Percentiles rank a stretch among this genome's conserved stretches.
Conservation (phyloP, 257 asterid species). For the Nicotiana noctiflora region DNA sequence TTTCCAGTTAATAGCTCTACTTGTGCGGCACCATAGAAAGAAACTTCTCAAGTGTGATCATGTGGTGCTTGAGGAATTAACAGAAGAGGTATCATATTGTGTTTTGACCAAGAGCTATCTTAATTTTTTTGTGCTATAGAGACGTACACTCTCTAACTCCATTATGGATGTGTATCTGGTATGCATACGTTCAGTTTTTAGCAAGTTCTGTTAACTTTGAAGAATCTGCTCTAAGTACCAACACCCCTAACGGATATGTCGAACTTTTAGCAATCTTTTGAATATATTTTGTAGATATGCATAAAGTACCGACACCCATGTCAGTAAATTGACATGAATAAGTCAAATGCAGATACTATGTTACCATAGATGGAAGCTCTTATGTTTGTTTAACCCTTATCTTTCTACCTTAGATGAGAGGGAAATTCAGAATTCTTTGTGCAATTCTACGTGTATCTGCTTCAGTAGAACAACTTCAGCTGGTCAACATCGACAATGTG, state of each 20-base stretch:
- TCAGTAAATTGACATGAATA: not conserved
- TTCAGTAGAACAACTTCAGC: constrained; percentile 36
- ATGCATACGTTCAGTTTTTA: not conserved
- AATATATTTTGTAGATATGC: not conserved
- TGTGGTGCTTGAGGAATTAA: constrained; percentile 31
- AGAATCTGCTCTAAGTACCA: not conserved
- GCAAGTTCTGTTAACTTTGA: not conserved
- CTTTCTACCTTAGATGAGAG: constrained; percentile 30
- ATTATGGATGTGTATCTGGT: not conserved
- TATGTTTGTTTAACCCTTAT: not conserved
- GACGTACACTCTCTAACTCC: not conserved
- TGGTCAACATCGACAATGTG: constrained; percentile 22
- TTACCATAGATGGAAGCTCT: not conserved
- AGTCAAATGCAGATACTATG: not conserved
- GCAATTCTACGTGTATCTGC: constrained; percentile 54
- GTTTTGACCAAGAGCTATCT: not conserved
- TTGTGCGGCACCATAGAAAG: constrained; percentile 66
- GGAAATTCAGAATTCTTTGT: constrained; percentile 59
- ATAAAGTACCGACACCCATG: not conserved
- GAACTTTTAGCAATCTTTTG: not conserved
- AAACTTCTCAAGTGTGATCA: constrained; percentile 45
- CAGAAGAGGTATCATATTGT: constrained; percentile 34
- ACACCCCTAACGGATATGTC: not conserved
- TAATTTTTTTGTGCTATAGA: not conserved
- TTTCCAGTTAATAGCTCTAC: constrained; percentile 68